Base-by-base conservation (phyloP, 2,329 filamentous ascomycete species). In the Verticillium nonalfalfae region DNA sequence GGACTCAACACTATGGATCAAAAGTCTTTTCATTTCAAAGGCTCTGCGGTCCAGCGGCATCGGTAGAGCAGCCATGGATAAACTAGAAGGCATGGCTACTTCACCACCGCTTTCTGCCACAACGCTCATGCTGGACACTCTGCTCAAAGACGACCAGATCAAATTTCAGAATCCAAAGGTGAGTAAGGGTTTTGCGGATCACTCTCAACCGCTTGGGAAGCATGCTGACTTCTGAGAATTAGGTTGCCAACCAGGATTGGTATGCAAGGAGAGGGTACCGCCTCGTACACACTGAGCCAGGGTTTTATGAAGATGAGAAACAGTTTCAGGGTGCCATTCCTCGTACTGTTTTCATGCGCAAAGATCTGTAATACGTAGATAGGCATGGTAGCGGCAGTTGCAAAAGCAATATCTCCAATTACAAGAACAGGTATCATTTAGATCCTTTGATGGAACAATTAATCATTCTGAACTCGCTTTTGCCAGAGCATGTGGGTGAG, bases 231-330 rank as follows among this genome's bases (percentile, higher is more conserved):
- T 13, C 11, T 5, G 6, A 15, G 11, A 7, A 15, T 3, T 14
- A 72, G 71, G 65, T 63, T 21, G 63, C 69, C 0, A 72, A 69
- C 45, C 69, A 73, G 4, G 70, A 65, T 7, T 73, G 71, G 71
- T 73, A 73, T 52, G 64, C 65, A 7, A 61, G 71, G 11, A 61
- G 70, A 3, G 69, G 70, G 0, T 73, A 72, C 7, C 45, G 62
- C 2, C 31, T 68, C 1, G 69, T 73, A n/a, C 62, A 65, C 14
- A 64, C 26, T 0, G 65, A 67, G 4, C 57, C 59, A 33, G 59
- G 65, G 56, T 65, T 66, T 13, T 70, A 70, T 35, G 58, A 57
- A 0, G 61, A 63, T 3, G 40, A 45, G 14, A 14, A 7, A 26
- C 63, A 64, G 18, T 33, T 18, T 9, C 38, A 56, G 14, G 63